Evolutionary conservation across 352 stramenopile genomes (phyloP).

Genomic region (Thalassiosira oceanica): DNA sequence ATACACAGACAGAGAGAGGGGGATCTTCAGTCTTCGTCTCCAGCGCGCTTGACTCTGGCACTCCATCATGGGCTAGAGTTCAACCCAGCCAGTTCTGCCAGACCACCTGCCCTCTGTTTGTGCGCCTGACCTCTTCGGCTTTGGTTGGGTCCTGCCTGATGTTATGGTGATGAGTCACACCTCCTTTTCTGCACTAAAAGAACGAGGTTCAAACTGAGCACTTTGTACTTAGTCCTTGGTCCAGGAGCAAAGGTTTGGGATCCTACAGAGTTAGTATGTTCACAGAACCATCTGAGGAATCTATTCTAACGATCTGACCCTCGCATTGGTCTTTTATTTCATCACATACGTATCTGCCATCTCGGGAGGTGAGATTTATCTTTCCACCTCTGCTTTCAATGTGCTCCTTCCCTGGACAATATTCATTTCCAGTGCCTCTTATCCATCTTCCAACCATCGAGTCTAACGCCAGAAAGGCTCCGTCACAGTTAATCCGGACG

Average conservation of each 20-base stretch:
- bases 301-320: slow-evolving; percentile 51
- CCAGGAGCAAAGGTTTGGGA: neutral
- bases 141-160: too few species aligned
- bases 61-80: too few species aligned
- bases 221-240: too few species aligned
- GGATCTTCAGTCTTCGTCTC: too few species aligned
- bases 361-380: slow-evolving; percentile 19
- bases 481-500: slow-evolving; percentile 48
- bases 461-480: slow-evolving; percentile 59
- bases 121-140: too few species aligned
- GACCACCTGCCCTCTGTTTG: too few species aligned
- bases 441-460: slow-evolving; percentile 63
- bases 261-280: slow-evolving; percentile 31
- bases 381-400: slow-evolving; percentile 25
- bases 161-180: too few species aligned
- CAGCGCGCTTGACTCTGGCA: too few species aligned
- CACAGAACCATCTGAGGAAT: slow-evolving; percentile 45
- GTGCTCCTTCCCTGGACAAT: slow-evolving; percentile 54
- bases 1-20: too few species aligned
- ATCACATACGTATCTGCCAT: slow-evolving; percentile 57
- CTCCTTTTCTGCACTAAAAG: too few species aligned
- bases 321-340: slow-evolving; percentile 49
- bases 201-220: too few species aligned
- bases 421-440: slow-evolving; percentile 56
- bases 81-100: too few species aligned